These are phyloP conservation scores for Teratosphaeria epicoccoides DNA, from an alignment of 2,329 filamentous ascomycete genomes.

Conservation along the genomic window DNA sequence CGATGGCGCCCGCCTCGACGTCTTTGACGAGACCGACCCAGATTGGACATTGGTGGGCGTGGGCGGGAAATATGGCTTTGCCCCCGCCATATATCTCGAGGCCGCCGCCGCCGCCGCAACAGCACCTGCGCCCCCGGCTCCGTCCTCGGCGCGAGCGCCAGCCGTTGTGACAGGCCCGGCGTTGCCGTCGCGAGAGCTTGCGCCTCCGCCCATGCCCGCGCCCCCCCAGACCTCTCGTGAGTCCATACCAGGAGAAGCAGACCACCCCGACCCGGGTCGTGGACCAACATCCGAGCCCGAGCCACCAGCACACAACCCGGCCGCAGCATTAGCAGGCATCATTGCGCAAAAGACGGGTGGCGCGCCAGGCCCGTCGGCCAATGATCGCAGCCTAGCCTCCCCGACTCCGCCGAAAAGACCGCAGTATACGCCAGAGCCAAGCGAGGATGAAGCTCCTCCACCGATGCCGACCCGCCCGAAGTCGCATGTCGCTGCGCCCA, in stretches of 20 bases:
- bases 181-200: constrained; percentile 13
- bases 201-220: constrained; percentile 30
- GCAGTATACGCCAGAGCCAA: constrained; percentile 56
- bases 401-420: constrained; percentile 46
- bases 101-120: constrained; percentile 39
- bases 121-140: constrained; percentile 32
- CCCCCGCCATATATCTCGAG: constrained; percentile 92
- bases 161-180: constrained; percentile 33
- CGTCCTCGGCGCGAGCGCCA: constrained; percentile 38
- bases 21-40: constrained; percentile 83
- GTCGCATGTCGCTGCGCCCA: constrained; percentile 44
- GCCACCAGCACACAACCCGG: constrained; percentile 36
- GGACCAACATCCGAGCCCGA: constrained; percentile 35
- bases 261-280: constrained; percentile 34
- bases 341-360: constrained; percentile 39
- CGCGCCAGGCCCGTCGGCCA: constrained; percentile 12
- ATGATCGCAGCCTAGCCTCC: constrained; percentile 29
- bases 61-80: constrained; percentile 83
- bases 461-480: constrained; percentile 53
- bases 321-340: constrained; percentile 47
- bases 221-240: constrained; percentile 27
- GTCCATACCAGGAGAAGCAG: constrained; percentile 29
- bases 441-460: constrained; percentile 50
- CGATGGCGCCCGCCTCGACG: constrained; percentile 70
- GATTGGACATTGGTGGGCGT: constrained; percentile 93